Evolutionary conservation across 257 asterid genomes (phyloP).

Genomic region (Eustoma russellianum): DNA sequence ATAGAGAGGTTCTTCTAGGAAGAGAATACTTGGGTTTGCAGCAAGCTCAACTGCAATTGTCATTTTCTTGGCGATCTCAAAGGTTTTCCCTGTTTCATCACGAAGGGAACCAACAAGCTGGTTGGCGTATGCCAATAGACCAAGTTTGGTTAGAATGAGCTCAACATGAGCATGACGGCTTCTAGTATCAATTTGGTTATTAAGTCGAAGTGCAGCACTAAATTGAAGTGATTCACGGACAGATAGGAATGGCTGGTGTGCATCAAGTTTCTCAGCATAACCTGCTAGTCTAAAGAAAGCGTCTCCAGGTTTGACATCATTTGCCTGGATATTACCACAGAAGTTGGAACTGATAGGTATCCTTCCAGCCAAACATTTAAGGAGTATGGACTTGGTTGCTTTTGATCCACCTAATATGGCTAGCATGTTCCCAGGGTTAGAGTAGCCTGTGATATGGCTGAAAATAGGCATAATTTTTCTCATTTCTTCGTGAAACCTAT

Average conservation of each 20-base stretch:
- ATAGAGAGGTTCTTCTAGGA: slow-evolving; percentile 8
- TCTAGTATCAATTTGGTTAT: slow-evolving; percentile 6
- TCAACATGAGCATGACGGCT: slow-evolving; percentile 8
- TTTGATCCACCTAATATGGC: slow-evolving; percentile 9
- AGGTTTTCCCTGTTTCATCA: slow-evolving; percentile 8
- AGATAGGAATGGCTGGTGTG: slow-evolving; percentile 10
- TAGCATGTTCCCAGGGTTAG: slow-evolving; percentile 9
- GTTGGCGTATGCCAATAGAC: slow-evolving; percentile 8
- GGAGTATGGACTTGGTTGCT: slow-evolving; percentile 7
- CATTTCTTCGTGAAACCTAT: slow-evolving; percentile 4
- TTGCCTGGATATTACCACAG: slow-evolving; percentile 2
- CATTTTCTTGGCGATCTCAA: slow-evolving; percentile 11
- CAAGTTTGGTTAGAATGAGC: slow-evolving; percentile 6
- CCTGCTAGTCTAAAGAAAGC: slow-evolving; percentile 11
- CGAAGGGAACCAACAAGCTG: slow-evolving; percentile 11
- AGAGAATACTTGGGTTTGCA: slow-evolving; percentile 14
- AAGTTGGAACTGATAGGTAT: slow-evolving; percentile 2
- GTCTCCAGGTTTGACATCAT: slow-evolving; percentile 6
- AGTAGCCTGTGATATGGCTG: slow-evolving; percentile 6
- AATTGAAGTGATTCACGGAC: slow-evolving; percentile 12
- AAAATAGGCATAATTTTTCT: background rate
- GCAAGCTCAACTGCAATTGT: slow-evolving; percentile 12
- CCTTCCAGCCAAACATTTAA: slow-evolving; percentile 12
- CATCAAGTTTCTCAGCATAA: slow-evolving; percentile 12
- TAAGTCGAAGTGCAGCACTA: slow-evolving; percentile 11